These are phyloP conservation scores for Cinchona pubescens DNA, from an alignment of 257 asterid species.

Conservation along the genomic window DNA sequence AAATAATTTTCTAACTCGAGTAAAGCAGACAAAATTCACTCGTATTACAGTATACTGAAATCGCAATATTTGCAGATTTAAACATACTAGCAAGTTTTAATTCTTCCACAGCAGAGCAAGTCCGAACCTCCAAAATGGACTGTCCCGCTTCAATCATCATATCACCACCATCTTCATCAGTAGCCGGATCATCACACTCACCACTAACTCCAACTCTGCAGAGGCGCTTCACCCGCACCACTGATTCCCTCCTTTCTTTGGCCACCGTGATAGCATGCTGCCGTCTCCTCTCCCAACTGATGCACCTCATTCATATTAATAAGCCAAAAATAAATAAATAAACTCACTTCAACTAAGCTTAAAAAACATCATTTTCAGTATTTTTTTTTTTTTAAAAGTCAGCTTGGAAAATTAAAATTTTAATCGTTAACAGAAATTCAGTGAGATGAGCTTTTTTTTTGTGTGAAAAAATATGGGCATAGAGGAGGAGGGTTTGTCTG, in stretches of 20 bases:
- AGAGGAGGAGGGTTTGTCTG: constrained; percentile 43
- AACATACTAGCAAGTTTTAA: constrained; percentile 71
- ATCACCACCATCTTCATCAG: constrained; percentile 32
- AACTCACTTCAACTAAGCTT: neutral
- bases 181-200: constrained; percentile 34
- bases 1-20: neutral
- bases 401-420: neutral
- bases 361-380: neutral
- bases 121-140: constrained; percentile 65
- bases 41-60: neutral
- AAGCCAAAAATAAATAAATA: neutral
- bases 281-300: constrained; percentile 84
- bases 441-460: too few species aligned
- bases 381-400: neutral
- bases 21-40: constrained; percentile 5
- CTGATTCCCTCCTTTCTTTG: constrained; percentile 88
- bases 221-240: constrained; percentile 82
- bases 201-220: constrained; percentile 69
- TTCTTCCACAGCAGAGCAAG: constrained; percentile 63
- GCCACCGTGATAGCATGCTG: constrained; percentile 71
- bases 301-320: constrained; percentile 13
- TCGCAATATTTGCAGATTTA: neutral
- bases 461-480: neutral
- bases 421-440: neutral
- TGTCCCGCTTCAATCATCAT: constrained; percentile 75